A percentile compares a stretch with the other conserved stretches of the same genome.
phyloP scores from a whole-genome alignment of 2,329 filamentous ascomycete species.

The Pseudocercospora macadamiae region DNA sequence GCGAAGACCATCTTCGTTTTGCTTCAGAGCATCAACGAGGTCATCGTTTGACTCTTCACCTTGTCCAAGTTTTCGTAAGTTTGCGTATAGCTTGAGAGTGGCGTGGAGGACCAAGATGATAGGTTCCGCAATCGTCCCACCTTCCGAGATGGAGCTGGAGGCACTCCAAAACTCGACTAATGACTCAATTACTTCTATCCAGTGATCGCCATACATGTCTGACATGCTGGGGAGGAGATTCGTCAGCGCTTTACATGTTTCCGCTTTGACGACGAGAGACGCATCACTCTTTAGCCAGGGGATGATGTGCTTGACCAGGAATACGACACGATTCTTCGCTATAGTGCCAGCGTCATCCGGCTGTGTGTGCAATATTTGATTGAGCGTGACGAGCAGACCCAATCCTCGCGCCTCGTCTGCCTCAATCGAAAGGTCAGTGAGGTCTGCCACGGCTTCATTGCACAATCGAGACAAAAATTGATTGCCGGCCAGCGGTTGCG shows the following conservation, averaged over 20 bases:
- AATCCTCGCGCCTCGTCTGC: conserved; percentile 37
- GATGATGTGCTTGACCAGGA: conserved; percentile 78
- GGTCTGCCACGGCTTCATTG: conserved; percentile 63
- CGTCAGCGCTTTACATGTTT: conserved; percentile 55
- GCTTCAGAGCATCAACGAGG: conserved; percentile 71
- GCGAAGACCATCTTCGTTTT: conserved; percentile 60
- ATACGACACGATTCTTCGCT: conserved; percentile 70
- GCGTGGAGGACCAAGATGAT: conserved; percentile 59
- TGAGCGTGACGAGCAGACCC: conserved; percentile 56
- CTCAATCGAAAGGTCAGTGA: conserved; percentile 55
- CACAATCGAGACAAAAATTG: conserved; percentile 56
- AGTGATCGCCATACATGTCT: conserved; percentile 86
- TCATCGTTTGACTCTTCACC: conserved; percentile 79
- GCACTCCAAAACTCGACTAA: conserved; percentile 43
- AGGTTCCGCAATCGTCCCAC: conserved; percentile 22
- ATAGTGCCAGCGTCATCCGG: conserved; percentile 54
- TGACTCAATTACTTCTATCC: conserved; percentile 58
- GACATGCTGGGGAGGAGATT: conserved; percentile 72
- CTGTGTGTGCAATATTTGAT: conserved; percentile 55
- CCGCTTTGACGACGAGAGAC: conserved; percentile 59
- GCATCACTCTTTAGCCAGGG: conserved; percentile 64
- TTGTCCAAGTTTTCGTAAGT: conserved; percentile 60
- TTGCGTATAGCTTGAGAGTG: conserved; percentile 70
- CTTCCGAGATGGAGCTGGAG: conserved; percentile 4
- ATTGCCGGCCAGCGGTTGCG: conserved; percentile 52